These are phyloP conservation scores for Paramecium caudatum DNA, from an alignment of 73 alveolate species.

Conservation along the genomic window DNA sequence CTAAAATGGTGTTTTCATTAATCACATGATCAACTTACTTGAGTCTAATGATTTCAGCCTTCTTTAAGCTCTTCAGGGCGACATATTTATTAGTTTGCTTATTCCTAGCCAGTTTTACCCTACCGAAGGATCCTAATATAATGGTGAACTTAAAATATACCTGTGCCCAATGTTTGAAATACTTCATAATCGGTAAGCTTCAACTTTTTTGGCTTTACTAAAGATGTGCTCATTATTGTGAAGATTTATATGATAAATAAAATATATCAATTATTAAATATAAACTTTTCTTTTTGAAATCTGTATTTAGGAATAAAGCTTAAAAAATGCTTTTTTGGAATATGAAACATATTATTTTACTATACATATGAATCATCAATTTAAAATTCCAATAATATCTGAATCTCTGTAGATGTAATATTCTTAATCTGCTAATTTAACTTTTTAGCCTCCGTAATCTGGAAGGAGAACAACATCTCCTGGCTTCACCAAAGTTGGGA, in stretches of 20 bases:
- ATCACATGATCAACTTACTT: constrained; percentile 96
- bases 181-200: constrained; percentile 83
- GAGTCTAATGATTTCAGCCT: constrained; percentile 93
- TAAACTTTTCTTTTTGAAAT: no score
- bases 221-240: constrained; percentile 50
- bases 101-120: constrained; percentile 93
- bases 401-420: constrained; percentile 89
- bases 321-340: no score
- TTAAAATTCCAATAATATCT: constrained; percentile 86
- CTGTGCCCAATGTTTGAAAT: constrained; percentile 92
- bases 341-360: no score
- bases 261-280: no score
- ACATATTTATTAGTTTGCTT: constrained; percentile 82
- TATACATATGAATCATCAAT: constrained; percentile 55
- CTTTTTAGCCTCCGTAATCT: constrained; percentile 87
- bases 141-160: constrained; percentile 63
- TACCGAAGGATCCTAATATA: constrained; percentile 87
- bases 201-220: constrained; percentile 77
- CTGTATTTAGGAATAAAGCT: no score
- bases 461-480: constrained; percentile 94
- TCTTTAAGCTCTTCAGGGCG: constrained; percentile 96
- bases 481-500: constrained; percentile 80
- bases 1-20: constrained; percentile 89
- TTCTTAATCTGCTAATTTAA: constrained; percentile 82
- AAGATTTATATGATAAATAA: constrained; percentile 40